A percentile compares a stretch with the other conserved stretches of the same genome.
Conservation (phyloP, 2,329 filamentous ascomycete genomes). For the Epichloe sp. region DNA sequence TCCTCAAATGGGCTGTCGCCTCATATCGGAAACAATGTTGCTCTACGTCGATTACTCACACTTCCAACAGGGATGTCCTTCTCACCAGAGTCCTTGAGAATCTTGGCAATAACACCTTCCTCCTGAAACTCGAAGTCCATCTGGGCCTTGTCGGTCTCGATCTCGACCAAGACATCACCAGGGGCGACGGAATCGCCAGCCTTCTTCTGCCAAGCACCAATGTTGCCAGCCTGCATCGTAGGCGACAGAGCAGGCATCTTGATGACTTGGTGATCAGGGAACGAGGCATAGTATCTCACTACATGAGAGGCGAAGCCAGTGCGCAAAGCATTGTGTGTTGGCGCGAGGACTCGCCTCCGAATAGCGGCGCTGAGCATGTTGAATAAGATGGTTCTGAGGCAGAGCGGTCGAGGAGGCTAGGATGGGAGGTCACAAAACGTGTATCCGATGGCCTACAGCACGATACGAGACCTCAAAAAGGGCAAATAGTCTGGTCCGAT, state of each 20-base stretch:
- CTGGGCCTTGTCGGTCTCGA: conserved; percentile 99
- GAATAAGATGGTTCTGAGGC: conserved; percentile 18
- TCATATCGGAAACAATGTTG: conserved; percentile 1
- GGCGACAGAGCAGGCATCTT: conserved; percentile 97
- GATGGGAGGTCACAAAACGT: conserved; percentile 8
- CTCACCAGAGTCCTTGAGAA: conserved; percentile 81
- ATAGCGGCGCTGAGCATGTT: conserved; percentile 50
- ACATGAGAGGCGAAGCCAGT: conserved; percentile 39
- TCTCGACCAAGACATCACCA: conserved; percentile 92
- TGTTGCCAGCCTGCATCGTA: conserved; percentile 94
- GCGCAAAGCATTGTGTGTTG: conserved; percentile 36
- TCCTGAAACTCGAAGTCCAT: conserved; percentile 99
- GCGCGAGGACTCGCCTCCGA: conserved; percentile 46
- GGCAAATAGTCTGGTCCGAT: neutral
- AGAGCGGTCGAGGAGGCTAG: conserved; percentile 7
- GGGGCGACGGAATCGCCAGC: conserved; percentile 74
- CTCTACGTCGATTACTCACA: conserved; percentile 45
- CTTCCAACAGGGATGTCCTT: conserved; percentile 92
- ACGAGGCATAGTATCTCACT: conserved; percentile 62
- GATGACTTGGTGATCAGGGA: conserved; percentile 86
- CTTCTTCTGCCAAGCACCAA: conserved; percentile 97
- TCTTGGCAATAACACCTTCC: conserved; percentile 88
- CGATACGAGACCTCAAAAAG: conserved; percentile 1
- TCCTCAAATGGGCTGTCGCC: conserved; percentile 1
- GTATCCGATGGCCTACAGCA: neutral